Conservation (phyloP, 257 asterid genomes). For the Nicotiana paniculata region DNA sequence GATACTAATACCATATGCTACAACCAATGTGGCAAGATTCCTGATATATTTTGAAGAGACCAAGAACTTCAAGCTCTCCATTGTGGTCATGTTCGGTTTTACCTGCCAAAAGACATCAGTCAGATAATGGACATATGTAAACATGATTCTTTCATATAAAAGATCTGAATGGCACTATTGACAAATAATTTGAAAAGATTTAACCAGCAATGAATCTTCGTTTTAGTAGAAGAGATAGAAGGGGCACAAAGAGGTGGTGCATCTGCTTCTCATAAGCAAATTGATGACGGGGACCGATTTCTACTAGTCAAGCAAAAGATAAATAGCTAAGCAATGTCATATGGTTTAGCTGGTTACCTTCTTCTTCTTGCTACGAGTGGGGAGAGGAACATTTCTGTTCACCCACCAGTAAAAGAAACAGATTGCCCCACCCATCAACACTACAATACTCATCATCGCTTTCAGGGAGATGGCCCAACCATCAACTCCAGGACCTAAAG, state of each 20-base stretch:
- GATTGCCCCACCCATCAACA: slow-evolving; percentile 69
- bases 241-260: not conserved
- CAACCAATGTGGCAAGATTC: slow-evolving; percentile 94
- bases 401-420: slow-evolving; percentile 97
- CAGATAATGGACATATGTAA: not conserved
- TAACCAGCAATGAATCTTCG: not conserved
- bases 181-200: not conserved
- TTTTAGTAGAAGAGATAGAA: not conserved
- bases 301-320: not conserved
- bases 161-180: not conserved
- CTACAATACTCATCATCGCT: slow-evolving; percentile 96
- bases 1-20: slow-evolving; percentile 95
- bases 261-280: not conserved
- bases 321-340: not conserved
- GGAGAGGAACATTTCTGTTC: slow-evolving; percentile 66
- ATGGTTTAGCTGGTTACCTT: slow-evolving; percentile 41
- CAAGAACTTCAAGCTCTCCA: slow-evolving; percentile 96
- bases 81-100: slow-evolving; percentile 90
- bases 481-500: slow-evolving; percentile 90
- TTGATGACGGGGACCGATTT: not conserved
- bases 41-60: slow-evolving; percentile 77
- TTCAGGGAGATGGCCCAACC: slow-evolving; percentile 98
- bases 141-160: not conserved
- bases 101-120: slow-evolving; percentile 39
- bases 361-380: slow-evolving; percentile 84